phyloP scores from a whole-genome alignment of 2,329 filamentous ascomycete species.

The Colletotrichum siamense region DNA sequence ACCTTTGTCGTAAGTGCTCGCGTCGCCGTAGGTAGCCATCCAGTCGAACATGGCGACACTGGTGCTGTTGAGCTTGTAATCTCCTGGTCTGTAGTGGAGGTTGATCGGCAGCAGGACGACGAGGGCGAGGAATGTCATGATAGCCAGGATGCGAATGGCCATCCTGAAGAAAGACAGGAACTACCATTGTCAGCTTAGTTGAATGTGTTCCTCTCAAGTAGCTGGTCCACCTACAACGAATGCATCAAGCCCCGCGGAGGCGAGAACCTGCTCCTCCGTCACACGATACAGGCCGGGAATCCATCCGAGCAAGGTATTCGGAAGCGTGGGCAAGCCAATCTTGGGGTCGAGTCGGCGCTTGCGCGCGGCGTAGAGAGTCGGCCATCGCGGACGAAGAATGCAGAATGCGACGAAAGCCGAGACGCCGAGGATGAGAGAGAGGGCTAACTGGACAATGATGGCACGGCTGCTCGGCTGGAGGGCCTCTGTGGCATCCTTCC shows the following conservation, averaged over 20 bases:
- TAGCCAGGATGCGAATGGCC: conserved; percentile 81
- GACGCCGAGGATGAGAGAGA: conserved; percentile 74
- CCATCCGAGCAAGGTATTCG: conserved; percentile 90
- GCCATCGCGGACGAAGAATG: conserved; percentile 88
- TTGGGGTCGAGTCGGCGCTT: conserved; percentile 72
- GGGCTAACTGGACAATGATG: conserved; percentile 69
- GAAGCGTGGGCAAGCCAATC: conserved; percentile 74
- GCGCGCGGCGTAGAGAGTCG: conserved; percentile 85
- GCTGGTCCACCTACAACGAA: conserved; percentile 71
- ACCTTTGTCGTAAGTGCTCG: conserved; percentile 29
- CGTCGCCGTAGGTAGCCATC: not conserved
- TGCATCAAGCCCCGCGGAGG: conserved; percentile 90
- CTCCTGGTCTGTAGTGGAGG: conserved; percentile 57
- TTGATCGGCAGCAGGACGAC: conserved; percentile 88
- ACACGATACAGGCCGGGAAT: conserved; percentile 85
- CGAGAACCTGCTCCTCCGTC: conserved; percentile 86
- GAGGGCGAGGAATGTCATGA: conserved; percentile 82
- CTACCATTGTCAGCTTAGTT: conserved; percentile 29
- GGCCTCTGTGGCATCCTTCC: conserved; percentile 24
- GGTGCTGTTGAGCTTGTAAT: not conserved
- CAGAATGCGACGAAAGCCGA: conserved; percentile 80
- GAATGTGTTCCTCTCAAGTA: accelerated
- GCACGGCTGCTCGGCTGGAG: conserved; percentile 27
- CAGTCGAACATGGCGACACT: not conserved
- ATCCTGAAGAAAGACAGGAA: conserved; percentile 97